Base-by-base conservation (phyloP, 345 rosid species). In the Lepidium africanum region DNA sequence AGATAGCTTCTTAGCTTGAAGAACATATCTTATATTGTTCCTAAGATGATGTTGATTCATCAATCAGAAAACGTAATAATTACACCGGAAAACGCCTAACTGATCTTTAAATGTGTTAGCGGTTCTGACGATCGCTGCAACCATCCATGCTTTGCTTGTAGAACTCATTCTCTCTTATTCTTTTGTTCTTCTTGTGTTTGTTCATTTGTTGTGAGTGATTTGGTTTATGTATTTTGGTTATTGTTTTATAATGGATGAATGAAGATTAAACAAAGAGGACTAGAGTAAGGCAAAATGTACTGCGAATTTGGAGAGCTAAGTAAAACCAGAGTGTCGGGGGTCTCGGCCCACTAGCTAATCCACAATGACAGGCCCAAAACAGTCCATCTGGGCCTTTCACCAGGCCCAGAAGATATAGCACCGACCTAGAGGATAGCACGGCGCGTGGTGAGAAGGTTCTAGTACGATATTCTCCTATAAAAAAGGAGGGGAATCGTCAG, bases 21-120 rank as follows among this genome's bases (percentile, higher is more conserved):
- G 64, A 9, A 58, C 17, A 0, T 82, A 45, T 25, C 56, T 62
- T 10, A 61, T 21, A 16, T 69, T 72, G 49, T 48, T 81, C 69
- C 59, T 73, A 32, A 74, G 77, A 52, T 70, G 67, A 52, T 70
- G 67, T 15, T 80, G 84, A 43, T 79, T 73, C 19, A 62, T 12
- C 1, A 75, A 79, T 32, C 74, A 72, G 4, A 79, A n/a, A 8
- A 69, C 27, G 74, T 74, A 68, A 60, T 80, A 84, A 58, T 80
- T 85, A 83, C 87, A 81, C 30, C 90, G 73, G 59, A 87, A 68
- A 10, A 55, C 14, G 7, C 67, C 70, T 65, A 65, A 10, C 10
- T 65, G 47, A 8, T 56, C 39, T 49, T 63, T 30, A 4, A 67
- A 65, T 21, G 59, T 50, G 2, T 65, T 56, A 3, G 49, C 68